Conservation (phyloP, 106 monocot genomes). For the Dendrobium officinale region DNA sequence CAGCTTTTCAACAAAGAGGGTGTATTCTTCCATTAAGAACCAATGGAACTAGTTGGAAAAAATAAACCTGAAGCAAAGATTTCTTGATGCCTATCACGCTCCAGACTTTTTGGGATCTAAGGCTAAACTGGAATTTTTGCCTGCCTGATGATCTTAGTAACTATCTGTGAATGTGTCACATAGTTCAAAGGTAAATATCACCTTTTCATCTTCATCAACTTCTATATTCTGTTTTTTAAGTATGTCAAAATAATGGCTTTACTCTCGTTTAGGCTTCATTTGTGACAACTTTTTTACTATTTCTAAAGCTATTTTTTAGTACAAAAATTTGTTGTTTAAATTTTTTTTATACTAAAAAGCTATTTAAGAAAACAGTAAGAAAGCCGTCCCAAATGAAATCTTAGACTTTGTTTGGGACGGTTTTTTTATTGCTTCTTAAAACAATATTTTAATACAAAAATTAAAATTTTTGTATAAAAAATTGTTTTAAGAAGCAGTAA, state of each 20-base stretch:
- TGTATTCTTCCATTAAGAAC: conserved; percentile 38
- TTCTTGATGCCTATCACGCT: neutral
- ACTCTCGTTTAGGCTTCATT: neutral
- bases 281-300: too few relatives aligned
- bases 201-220: neutral
- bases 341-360: too few relatives aligned
- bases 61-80: neutral
- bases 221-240: neutral
- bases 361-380: too few relatives aligned
- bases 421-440: too few relatives aligned
- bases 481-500: too few relatives aligned
- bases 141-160: neutral
- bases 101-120: neutral
- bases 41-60: neutral
- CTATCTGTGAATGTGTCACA: neutral
- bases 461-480: too few relatives aligned
- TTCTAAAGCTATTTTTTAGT: too few relatives aligned
- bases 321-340: too few relatives aligned
- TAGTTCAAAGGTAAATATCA: neutral
- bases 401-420: neutral
- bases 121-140: neutral
- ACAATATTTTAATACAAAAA: too few relatives aligned
- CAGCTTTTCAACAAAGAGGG: conserved; percentile 63
- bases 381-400: neutral
- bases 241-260: neutral